These are phyloP conservation scores for Coemansia umbellata DNA, from an alignment of 192 early-diverging fungal species.

Conservation along the genomic window DNA sequence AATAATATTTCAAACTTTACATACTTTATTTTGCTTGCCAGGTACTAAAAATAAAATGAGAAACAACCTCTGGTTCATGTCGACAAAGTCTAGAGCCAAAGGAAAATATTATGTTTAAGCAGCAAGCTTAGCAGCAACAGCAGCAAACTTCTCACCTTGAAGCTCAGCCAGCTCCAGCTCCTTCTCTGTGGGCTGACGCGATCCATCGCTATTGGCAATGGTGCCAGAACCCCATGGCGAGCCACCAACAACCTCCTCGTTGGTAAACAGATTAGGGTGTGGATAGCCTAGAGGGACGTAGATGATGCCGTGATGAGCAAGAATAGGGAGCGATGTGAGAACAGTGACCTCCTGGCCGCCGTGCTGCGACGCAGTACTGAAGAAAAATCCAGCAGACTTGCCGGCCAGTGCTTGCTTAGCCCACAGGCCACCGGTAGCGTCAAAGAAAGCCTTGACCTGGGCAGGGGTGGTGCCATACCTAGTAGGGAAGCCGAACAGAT, in stretches of 20 bases:
- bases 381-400: constrained; percentile 73
- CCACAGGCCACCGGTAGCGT: constrained; percentile 60
- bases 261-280: constrained; percentile 52
- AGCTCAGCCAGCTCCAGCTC: constrained; percentile 59
- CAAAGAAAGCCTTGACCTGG: constrained; percentile 72
- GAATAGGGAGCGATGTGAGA: constrained; percentile 59
- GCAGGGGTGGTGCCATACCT: constrained; percentile 71
- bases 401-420: constrained; percentile 55
- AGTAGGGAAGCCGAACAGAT: constrained; percentile 68
- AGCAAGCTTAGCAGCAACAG: constrained; percentile 49
- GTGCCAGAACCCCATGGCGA: constrained; percentile 66
- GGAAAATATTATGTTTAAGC: constrained; percentile 21
- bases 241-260: constrained; percentile 65
- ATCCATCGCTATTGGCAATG: constrained; percentile 63
- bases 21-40: too few relatives aligned
- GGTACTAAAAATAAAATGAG: too few relatives aligned
- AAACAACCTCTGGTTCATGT: too few relatives aligned
- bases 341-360: constrained; percentile 80
- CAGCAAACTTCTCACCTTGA: constrained; percentile 61
- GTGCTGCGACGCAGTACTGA: constrained; percentile 68
- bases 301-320: constrained; percentile 76
- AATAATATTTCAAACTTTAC: too few relatives aligned
- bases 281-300: constrained; percentile 70
- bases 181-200: constrained; percentile 59
- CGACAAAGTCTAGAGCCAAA: too few relatives aligned